A percentile compares a stretch with the other conserved stretches of the same genome.
These are phyloP conservation scores for Eucalyptus curtisii DNA, from an alignment of 345 rosid genomes.

Conservation along the genomic window DNA sequence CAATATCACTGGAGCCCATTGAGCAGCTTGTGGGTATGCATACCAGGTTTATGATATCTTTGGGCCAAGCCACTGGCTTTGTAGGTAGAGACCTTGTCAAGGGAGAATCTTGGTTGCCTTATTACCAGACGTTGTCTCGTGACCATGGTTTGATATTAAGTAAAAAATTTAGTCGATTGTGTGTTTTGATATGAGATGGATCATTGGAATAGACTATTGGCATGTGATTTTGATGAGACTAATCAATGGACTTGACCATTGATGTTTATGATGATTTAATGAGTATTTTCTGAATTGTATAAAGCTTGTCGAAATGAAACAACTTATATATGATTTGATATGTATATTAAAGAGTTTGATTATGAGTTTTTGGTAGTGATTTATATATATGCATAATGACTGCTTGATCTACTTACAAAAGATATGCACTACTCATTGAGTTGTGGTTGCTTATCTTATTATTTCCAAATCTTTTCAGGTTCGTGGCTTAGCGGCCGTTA, in stretches of 20 bases:
- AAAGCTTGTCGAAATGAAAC: too few relatives aligned
- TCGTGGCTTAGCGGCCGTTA: accelerated
- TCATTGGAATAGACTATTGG: too few relatives aligned
- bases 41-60: accelerated
- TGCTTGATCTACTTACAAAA: too few relatives aligned
- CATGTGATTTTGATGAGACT: neutral
- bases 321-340: too few relatives aligned
- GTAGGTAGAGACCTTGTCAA: neutral
- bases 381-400: too few relatives aligned
- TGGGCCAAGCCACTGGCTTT: too few relatives aligned
- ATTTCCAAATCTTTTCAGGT: too few relatives aligned
- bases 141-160: neutral
- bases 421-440: too few relatives aligned
- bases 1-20: accelerated
- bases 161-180: too few relatives aligned
- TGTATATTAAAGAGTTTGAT: too few relatives aligned
- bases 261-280: neutral
- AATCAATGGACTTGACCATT: neutral
- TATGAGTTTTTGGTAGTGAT: too few relatives aligned
- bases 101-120: neutral
- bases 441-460: too few relatives aligned
- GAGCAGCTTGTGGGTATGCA: neutral
- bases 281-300: neutral
- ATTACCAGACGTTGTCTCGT: neutral
- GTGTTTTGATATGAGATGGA: neutral